Evolutionary conservation across 1,139 yeast genomes (phyloP).

Genomic region (Geotrichum cucujoidarum): DNA sequence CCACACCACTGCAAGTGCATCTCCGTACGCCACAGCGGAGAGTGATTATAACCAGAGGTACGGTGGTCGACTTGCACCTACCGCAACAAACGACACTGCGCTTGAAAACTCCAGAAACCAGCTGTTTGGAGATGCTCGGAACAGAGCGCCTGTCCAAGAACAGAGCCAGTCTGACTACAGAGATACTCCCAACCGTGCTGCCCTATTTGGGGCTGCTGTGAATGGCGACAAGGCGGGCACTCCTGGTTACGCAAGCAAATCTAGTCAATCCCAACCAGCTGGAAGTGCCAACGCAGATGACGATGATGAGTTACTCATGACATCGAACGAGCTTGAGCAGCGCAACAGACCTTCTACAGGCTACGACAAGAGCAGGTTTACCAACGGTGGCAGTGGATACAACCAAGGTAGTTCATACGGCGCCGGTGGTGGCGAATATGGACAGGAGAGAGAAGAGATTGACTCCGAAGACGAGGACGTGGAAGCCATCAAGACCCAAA

Average conservation of each 20-base stretch:
- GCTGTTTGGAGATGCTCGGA: conserved; percentile 20
- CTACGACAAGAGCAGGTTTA: conserved; percentile 6
- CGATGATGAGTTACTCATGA: conserved; percentile 53
- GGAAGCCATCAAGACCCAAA: conserved; percentile 79
- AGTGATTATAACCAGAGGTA: conserved; percentile 26
- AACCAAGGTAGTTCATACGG: conserved; percentile 1
- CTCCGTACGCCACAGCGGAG: conserved; percentile 32
- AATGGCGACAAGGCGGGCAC: neutral
- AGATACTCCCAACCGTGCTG: conserved; percentile 17
- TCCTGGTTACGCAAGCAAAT: neutral
- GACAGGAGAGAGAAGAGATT: conserved; percentile 30
- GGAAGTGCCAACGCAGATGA: conserved; percentile 47
- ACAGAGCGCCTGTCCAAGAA: conserved; percentile 1
- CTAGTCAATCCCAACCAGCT: conserved; percentile 1
- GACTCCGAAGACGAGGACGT: conserved; percentile 73
- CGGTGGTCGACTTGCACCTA: conserved; percentile 26
- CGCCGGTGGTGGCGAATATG: conserved; percentile 1
- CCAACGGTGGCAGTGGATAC: neutral
- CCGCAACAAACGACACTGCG: conserved; percentile 28
- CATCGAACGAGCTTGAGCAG: conserved; percentile 22
- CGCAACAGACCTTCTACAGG: neutral
- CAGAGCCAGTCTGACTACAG: neutral
- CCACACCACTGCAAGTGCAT: conserved; percentile 14
- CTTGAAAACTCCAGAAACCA: conserved; percentile 26
- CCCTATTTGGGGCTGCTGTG: conserved; percentile 19